These are phyloP conservation scores for Anethum foeniculum DNA, from an alignment of 140 eudicot genomes.

Conservation along the genomic window DNA sequence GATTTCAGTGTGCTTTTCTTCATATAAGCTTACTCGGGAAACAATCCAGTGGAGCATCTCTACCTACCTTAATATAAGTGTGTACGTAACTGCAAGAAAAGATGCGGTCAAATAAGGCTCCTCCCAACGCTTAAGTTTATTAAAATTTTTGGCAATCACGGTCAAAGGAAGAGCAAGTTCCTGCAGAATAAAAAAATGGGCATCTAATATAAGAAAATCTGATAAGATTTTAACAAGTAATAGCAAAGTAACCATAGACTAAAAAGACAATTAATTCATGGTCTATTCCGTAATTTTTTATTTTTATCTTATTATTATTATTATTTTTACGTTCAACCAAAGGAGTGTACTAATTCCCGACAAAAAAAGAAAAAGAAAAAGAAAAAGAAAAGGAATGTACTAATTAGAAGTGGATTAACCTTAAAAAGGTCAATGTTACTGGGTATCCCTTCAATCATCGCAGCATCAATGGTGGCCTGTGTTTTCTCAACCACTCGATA, in stretches of 20 bases:
- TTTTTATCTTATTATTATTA: too few species aligned
- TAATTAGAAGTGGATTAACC: slow-evolving; percentile 29
- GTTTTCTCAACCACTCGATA: slow-evolving; percentile 59
- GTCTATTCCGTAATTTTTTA: not conserved
- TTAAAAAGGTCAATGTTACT: slow-evolving; percentile 86
- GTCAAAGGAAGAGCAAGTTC: slow-evolving; percentile 79
- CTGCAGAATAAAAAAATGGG: slow-evolving; percentile 23
- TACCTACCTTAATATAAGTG: slow-evolving; percentile 65
- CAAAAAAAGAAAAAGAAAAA: too few species aligned
- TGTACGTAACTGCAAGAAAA: slow-evolving; percentile 60
- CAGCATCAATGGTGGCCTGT: slow-evolving; percentile 87
- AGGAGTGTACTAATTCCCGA: slow-evolving; percentile 3
- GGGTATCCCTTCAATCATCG: slow-evolving; percentile 94
- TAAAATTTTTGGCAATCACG: slow-evolving; percentile 40
- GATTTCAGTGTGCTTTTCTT: not conserved
- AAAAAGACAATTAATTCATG: not conserved
- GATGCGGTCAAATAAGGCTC: slow-evolving; percentile 68
- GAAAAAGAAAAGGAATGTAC: too few species aligned
- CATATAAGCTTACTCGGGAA: not conserved
- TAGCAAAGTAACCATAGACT: not conserved
- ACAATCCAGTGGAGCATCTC: not conserved
- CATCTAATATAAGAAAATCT: not conserved
- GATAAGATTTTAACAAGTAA: not conserved
- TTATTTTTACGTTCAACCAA: not conserved
- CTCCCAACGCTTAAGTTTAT: slow-evolving; percentile 77